phyloP scores from a whole-genome alignment of 306 rosid species.

The Malus sylvestris region DNA sequence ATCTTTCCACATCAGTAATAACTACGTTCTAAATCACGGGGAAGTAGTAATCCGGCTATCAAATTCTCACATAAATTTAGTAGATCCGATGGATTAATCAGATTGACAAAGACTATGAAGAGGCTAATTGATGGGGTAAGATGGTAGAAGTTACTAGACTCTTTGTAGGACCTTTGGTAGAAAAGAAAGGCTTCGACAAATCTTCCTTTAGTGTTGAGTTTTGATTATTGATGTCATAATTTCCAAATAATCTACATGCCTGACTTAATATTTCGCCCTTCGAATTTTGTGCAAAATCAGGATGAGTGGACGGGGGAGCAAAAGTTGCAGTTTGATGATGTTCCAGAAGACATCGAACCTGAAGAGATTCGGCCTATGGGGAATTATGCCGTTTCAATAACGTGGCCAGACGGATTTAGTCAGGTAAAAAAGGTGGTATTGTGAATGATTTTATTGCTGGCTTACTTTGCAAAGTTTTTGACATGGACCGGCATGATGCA shows the following conservation, averaged over 20 bases:
- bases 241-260: background rate
- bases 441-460: background rate
- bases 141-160: background rate
- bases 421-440: constrained; percentile 45
- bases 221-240: background rate
- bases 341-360: constrained; percentile 84
- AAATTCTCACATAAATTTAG: constrained; percentile 1
- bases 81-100: constrained; percentile 5
- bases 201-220: background rate
- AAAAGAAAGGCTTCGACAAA: constrained; percentile 21
- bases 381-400: constrained; percentile 85
- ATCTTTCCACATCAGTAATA: constrained; percentile 1
- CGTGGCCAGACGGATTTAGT: constrained; percentile 90
- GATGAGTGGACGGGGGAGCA: constrained; percentile 98
- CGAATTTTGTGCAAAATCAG: constrained; percentile 40
- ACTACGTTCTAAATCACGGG: background rate
- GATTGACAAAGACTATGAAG: constrained; percentile 2
- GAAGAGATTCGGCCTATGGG: constrained; percentile 95
- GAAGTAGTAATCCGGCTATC: constrained; percentile 7
- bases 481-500: background rate
- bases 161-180: constrained; percentile 4
- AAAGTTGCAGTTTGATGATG: constrained; percentile 70
- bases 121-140: constrained; percentile 15
- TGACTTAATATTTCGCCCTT: constrained; percentile 1
- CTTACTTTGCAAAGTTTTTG: background rate